Conservation (phyloP, 1,284 basidiomycete species). For the Rhodotorula sp. region DNA sequence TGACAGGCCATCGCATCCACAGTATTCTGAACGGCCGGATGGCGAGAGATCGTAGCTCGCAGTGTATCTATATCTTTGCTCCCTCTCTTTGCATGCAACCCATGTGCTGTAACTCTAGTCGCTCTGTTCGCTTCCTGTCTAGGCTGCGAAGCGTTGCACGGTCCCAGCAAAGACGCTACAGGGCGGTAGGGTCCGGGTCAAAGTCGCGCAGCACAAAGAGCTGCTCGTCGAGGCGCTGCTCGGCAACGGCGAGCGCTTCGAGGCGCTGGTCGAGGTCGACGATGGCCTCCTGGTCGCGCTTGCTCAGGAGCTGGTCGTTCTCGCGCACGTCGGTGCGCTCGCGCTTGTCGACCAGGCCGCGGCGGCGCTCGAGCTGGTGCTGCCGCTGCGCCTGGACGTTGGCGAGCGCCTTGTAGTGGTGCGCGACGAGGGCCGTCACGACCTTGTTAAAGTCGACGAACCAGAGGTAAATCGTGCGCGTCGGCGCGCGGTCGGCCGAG, state of each 20-base stretch:
- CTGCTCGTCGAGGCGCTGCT: slow-evolving; percentile 61
- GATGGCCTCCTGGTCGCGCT: slow-evolving; percentile 68
- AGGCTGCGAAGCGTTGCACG: background rate
- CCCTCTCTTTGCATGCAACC: background rate
- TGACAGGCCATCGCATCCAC: background rate
- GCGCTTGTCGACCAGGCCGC: slow-evolving; percentile 72
- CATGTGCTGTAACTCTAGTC: background rate
- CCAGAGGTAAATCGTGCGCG: slow-evolving; percentile 86
- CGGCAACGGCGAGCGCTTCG: slow-evolving; percentile 69
- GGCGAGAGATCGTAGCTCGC: too few species aligned
- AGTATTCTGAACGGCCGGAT: background rate
- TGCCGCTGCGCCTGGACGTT: slow-evolving; percentile 73
- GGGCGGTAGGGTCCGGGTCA: slow-evolving; percentile 32
- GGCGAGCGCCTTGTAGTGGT: slow-evolving; percentile 81
- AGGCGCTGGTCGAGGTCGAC: slow-evolving; percentile 57
- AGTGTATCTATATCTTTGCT: background rate
- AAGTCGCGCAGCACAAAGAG: slow-evolving; percentile 41
- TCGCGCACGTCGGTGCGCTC: slow-evolving; percentile 76
- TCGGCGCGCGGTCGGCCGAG: slow-evolving; percentile 79
- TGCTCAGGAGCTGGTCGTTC: slow-evolving; percentile 67
- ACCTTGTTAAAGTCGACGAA: slow-evolving; percentile 79
- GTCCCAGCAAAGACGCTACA: background rate
- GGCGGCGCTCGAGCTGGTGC: slow-evolving; percentile 66
- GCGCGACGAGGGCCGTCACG: slow-evolving; percentile 70
- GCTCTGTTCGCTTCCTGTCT: background rate